A percentile compares a stretch with the other conserved stretches of the same genome.
These are phyloP conservation scores for Miamiensis avidus DNA, from an alignment of 169 alveolate genomes.

Conservation along the genomic window DNA sequence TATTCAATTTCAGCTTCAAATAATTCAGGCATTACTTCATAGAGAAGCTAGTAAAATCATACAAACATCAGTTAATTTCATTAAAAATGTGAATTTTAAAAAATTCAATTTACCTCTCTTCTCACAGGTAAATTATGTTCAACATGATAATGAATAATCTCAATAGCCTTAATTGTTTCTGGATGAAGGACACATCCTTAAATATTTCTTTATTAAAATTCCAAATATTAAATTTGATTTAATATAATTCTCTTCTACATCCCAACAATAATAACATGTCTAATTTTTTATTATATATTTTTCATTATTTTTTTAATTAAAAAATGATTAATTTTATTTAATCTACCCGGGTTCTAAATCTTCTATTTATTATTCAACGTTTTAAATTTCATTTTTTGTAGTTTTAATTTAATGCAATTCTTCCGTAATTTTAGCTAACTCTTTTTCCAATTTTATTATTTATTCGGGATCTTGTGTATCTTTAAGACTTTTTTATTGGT, in stretches of 20 bases:
- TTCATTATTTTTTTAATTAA: slow-evolving; percentile 13
- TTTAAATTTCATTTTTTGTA: slow-evolving; percentile 28
- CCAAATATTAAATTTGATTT: slow-evolving; percentile 55
- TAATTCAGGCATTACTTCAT: slow-evolving; percentile 68
- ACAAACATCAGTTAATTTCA: background rate
- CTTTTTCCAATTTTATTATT: slow-evolving; percentile 18
- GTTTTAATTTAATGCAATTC: slow-evolving; percentile 11
- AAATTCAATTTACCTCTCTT: slow-evolving; percentile 42
- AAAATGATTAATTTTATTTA: slow-evolving; percentile 16
- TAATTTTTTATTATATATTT: background rate
- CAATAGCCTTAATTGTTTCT: slow-evolving; percentile 60
- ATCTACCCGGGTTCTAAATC: slow-evolving; percentile 44
- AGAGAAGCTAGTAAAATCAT: slow-evolving; percentile 29
- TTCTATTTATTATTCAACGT: slow-evolving; percentile 30
- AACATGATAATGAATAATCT: slow-evolving; percentile 60
- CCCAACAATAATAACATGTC: slow-evolving; percentile 17
- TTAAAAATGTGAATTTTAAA: background rate
- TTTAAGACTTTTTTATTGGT: slow-evolving; percentile 2
- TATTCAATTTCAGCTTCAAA: slow-evolving; percentile 58
- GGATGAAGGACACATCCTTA: slow-evolving; percentile 64
- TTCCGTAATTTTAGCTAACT: slow-evolving; percentile 15
- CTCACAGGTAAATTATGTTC: slow-evolving; percentile 66
- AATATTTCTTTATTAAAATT: slow-evolving; percentile 49
- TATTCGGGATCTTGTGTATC: slow-evolving; percentile 30
- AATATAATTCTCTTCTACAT: slow-evolving; percentile 44